Percentiles rank a stretch among this genome's conserved stretches.
Evolutionary conservation across 2,329 filamentous ascomycete genomes (phyloP).

Genomic region (Alternaria rosae): DNA sequence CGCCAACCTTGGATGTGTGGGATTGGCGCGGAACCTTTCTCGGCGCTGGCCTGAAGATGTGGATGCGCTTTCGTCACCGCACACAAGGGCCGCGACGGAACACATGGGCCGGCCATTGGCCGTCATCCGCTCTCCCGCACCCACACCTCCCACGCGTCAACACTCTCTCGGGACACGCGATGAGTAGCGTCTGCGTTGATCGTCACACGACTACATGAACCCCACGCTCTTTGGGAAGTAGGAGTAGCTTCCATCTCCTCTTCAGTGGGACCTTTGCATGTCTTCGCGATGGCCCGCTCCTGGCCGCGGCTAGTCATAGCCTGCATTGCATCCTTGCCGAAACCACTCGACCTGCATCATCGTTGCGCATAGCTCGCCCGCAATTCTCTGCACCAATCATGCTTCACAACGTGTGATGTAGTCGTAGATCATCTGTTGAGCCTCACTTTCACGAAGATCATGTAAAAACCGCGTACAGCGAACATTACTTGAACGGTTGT

Average conservation of each 20-base stretch:
- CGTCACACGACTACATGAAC: background rate
- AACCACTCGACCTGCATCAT: constrained; percentile 4
- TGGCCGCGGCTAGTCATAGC: constrained; percentile 5
- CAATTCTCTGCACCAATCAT: constrained; percentile 13
- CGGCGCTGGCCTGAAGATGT: background rate
- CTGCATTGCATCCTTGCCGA: constrained; percentile 12
- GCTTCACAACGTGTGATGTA: constrained; percentile 12
- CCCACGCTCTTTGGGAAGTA: background rate
- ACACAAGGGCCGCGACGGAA: background rate
- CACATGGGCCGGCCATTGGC: constrained; percentile 20
- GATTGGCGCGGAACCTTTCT: constrained; percentile 17
- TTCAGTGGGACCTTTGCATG: background rate
- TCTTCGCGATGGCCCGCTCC: background rate
- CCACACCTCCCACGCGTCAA: background rate
- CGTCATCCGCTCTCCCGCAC: background rate
- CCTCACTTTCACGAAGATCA: background rate
- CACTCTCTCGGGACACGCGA: background rate
- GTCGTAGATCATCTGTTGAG: background rate
- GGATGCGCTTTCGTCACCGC: constrained; percentile 14
- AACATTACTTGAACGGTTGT: background rate
- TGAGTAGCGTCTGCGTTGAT: background rate
- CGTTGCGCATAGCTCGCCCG: constrained; percentile 9
- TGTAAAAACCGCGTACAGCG: background rate
- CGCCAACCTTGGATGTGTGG: constrained; percentile 9
- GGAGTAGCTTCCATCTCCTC: background rate